These are phyloP conservation scores for Hypoxylon fragiforme DNA, from an alignment of 495 filamentous ascomycete species.

Conservation along the genomic window DNA sequence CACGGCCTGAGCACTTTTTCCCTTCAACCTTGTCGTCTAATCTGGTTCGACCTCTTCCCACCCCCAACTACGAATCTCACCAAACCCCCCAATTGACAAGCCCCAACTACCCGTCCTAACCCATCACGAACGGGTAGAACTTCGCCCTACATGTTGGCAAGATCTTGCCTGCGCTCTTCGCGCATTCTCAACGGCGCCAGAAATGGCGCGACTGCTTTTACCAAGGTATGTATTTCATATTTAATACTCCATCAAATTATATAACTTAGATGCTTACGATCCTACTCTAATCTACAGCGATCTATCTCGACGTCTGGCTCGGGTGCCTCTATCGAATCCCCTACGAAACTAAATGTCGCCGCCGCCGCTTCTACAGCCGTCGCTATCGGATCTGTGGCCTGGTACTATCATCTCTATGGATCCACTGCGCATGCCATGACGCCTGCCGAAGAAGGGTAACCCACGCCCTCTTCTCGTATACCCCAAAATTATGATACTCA, in stretches of 20 bases:
- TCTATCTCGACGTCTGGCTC: constrained; percentile 61
- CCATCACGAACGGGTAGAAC: constrained; percentile 50
- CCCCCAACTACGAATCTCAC: constrained; percentile 31
- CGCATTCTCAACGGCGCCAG: constrained; percentile 73
- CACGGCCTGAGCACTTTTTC: constrained; percentile 44
- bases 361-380: constrained; percentile 79
- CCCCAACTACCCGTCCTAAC: constrained; percentile 37
- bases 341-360: constrained; percentile 73
- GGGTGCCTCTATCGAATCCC: constrained; percentile 59
- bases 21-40: constrained; percentile 26
- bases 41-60: constrained; percentile 36
- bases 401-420: constrained; percentile 96
- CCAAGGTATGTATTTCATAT: constrained; percentile 64
- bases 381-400: constrained; percentile 84
- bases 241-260: no score
- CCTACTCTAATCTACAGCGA: constrained; percentile 65
- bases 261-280: no score
- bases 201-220: constrained; percentile 60
- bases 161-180: constrained; percentile 78
- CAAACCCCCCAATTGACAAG: constrained; percentile 39
- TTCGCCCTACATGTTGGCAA: constrained; percentile 77
- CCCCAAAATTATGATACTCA: constrained; percentile 25
- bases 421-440: constrained; percentile 85
- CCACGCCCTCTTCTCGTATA: no score
- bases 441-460: constrained; percentile 95